Evolutionary conservation across 208 protist species (phyloP).

Genomic region (Spongospora subterranea): DNA sequence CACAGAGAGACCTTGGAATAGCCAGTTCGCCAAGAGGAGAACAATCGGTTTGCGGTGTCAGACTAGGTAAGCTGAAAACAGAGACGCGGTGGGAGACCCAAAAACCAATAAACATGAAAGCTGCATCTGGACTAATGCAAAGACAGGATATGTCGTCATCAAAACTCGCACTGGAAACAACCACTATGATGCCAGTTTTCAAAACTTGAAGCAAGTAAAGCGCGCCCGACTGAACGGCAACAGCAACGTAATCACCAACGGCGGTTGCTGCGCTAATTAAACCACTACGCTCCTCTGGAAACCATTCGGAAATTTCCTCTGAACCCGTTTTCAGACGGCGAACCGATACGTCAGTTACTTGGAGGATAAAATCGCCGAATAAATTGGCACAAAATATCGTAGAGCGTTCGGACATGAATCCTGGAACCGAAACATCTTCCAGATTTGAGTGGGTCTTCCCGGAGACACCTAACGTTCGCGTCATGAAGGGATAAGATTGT

Average conservation of each 20-base stretch:
- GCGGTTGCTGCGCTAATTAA: not conserved
- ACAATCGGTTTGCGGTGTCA: not conserved
- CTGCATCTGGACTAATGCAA: not conserved
- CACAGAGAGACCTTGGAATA: not conserved
- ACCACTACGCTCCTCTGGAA: not conserved
- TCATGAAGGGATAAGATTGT: constrained; percentile 76
- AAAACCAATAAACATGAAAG: not conserved
- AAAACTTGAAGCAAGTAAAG: not conserved
- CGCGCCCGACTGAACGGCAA: not conserved
- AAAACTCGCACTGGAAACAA: not conserved
- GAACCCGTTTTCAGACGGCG: not conserved
- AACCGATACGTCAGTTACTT: not conserved
- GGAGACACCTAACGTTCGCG: constrained; percentile 70
- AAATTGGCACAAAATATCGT: constrained; percentile 22
- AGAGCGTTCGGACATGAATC: not conserved
- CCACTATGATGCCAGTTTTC: not conserved
- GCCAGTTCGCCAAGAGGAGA: not conserved
- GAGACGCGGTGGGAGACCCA: not conserved
- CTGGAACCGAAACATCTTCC: not conserved
- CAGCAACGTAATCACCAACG: not conserved
- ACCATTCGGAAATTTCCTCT: not conserved
- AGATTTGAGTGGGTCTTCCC: not conserved
- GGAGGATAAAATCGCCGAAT: not conserved
- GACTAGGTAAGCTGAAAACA: not conserved
- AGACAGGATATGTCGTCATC: not conserved